Base-by-base conservation (phyloP, 345 rosid genomes). In the Citrus trifoliata region DNA sequence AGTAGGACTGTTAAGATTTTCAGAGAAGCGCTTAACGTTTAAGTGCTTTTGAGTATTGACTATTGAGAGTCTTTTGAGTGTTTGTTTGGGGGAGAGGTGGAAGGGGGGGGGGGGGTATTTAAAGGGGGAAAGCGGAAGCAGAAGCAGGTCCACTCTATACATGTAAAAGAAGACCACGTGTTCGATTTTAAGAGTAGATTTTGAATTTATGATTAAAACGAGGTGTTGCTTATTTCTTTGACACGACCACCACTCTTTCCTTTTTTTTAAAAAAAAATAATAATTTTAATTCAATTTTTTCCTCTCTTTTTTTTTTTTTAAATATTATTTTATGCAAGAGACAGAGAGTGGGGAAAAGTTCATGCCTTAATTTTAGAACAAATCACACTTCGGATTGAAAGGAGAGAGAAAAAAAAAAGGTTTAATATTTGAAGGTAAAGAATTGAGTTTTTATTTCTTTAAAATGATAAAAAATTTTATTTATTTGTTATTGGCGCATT, bases 151-250 rank as follows among this genome's bases (percentile, higher is more conserved):
- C 84, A 72, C 51, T 16, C 0, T 21, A 0, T 37, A 37, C 40
- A 30, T 33, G 38, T 56, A 33, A 58, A 46, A 59, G 80, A 55
- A 24, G 73, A 80, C 82, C 83, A 83, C 87, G 87, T 86, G 88
- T 86, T 67, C 33, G 46, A 27, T 6, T 25, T 8, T n/a, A 70
- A 30, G 65, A 46, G 2, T 13, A n/a, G 42, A 22, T 6, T 19
- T 28, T 13, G 2, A 40, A 28, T 18, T 13, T 4, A 60, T 35
- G 53, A 77, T 62, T 46, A 2, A 30, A 65, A 21, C 0, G 78
- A 40, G 48, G 33, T 67, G 78, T 32, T 32, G 60, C 59, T 61
- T 62, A 38, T 51, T 69, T 25, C 30, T 48, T 48, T 37, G 81
- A 73, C 84, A 78, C 76, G 81, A 82, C 33, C 51, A 14, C 76